phyloP scores from a whole-genome alignment of 1,284 basidiomycete genomes.

The Ustilago bromivora region DNA sequence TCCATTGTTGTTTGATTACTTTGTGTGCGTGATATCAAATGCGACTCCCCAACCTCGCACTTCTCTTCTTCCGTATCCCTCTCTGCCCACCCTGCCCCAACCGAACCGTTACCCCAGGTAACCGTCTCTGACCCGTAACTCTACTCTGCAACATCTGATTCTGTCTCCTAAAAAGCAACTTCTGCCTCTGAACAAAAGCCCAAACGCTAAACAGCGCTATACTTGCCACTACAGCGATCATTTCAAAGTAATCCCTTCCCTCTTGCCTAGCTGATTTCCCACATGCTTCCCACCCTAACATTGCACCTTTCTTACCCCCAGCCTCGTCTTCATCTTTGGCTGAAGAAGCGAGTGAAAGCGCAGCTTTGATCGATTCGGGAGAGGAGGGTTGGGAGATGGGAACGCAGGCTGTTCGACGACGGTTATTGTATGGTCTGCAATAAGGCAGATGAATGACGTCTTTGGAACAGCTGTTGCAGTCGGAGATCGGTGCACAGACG shows the following conservation, averaged over 20 bases:
- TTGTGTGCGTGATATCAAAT: neutral
- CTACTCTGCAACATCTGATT: constrained; percentile 21
- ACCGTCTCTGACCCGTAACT: constrained; percentile 23
- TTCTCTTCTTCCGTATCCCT: constrained; percentile 26
- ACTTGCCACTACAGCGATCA: constrained; percentile 40
- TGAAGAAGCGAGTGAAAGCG: constrained; percentile 4
- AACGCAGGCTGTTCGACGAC: constrained; percentile 46
- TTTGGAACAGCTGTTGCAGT: constrained; percentile 44
- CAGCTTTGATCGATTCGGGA: constrained; percentile 11
- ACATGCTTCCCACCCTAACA: constrained; percentile 48
- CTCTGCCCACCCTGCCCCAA: neutral
- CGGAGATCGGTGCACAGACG: constrained; percentile 40
- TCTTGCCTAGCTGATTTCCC: constrained; percentile 48
- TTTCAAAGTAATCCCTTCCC: constrained; percentile 48
- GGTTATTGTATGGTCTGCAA: constrained; percentile 62
- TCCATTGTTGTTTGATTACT: neutral
- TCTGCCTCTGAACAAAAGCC: constrained; percentile 43
- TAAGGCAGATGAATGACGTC: constrained; percentile 55
- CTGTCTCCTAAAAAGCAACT: constrained; percentile 35
- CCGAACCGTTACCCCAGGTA: neutral
- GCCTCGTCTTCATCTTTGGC: neutral
- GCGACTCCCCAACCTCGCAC: constrained; percentile 10
- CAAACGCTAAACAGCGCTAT: constrained; percentile 35
- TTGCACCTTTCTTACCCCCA: neutral
- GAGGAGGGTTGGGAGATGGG: constrained; percentile 9